Base-by-base conservation (phyloP, 106 monocot genomes). In the Allium sativum region DNA sequence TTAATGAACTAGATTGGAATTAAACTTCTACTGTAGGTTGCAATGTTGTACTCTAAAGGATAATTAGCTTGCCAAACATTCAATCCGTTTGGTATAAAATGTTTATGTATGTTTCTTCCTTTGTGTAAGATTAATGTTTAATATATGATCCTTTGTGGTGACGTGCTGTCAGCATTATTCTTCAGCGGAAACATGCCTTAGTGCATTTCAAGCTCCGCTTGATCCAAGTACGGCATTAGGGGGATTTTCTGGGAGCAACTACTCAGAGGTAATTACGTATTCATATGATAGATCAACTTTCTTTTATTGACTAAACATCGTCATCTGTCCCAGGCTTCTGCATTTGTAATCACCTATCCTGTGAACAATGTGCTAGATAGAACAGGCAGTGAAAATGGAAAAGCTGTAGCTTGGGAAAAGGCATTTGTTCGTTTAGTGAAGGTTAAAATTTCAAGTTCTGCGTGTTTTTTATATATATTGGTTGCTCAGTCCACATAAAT, bases 321-420 rank as follows among this genome's bases (percentile, higher is more conserved):
- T 42, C 9, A 18, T 44, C 20, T 20, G 58, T 19, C 59, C 10
- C 73, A 98, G 96, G 96, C 96, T 74, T 82, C 96, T 65, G 84
- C 96, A 65, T 88, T 98, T 77, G 62, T 98, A 3, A 62, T 98
- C 48, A 98, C 96, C 66, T 98, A 91, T 82, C 96, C 96, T 65
- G 96, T 98, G 52, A 88, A 98, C 68, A 98, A 98, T 69, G 76
- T 70, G 61, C 10, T 90, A 72, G 91, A 85, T 15, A 67, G 71
- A 74, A 72, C 69, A 50, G 84, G 84, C 51, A 59, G 77, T 58
- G 80, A 74, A 72, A 87, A 91, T 80, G 82, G 65, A 55, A 84
- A 78, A 68, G 87, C 96, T 65, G 75, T 84, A 19, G 79, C 87
- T 18, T 98, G 96, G 96, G 96, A 98, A 80, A 80, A 80, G 52